Base-by-base conservation (phyloP, 495 filamentous ascomycete genomes). In the Penicillium parvum region DNA sequence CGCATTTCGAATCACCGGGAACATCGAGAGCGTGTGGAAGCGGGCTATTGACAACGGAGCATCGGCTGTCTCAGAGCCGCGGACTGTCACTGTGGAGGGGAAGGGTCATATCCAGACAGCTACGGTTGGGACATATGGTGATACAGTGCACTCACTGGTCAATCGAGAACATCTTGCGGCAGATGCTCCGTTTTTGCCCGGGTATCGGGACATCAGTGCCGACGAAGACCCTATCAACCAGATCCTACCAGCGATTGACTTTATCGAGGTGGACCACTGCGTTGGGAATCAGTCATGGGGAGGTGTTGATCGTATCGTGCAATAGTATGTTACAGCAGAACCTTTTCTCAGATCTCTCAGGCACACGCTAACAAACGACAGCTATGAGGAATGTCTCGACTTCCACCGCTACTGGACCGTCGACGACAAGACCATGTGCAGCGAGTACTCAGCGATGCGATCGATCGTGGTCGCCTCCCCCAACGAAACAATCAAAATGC, bases 381-480 rank as follows among this genome's bases (percentile, higher is more conserved):
- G 71, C 61, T 94, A 94, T 66, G 86, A 91, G 64, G 66, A 75
- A 34, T 81, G 77, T 44, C 76, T 92, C 15, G 76, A 78, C 36
- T 91, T 91, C 76, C 85, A 89, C 65, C 82, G 86, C 29, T 91
- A 92, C 75, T 91, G 88, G 86, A 81, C 76, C 11, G 85, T 90
- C 26, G 87, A 91, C 62, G 87, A 91, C 61, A 76, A 69, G 33
- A 72, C 81, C 49, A 85, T 90, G 66, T 83, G 76, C 66, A 87
- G 84, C 40, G 85, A 88, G 43, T 92, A 81, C 73, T 85, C 80
- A 3, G 84, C 87, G n/a, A 75, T 92, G 42, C 79, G 76, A 49
- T 82, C 76, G 38, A 76, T 90, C 50, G 88, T 92, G 52, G 85
- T 92, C 76, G 78, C 85, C 17, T 82, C 77, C 16, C 72, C 78